Evolutionary conservation across 2,329 filamentous ascomycete species (phyloP).

Genomic region (Pseudogymnoascus sp.): DNA sequence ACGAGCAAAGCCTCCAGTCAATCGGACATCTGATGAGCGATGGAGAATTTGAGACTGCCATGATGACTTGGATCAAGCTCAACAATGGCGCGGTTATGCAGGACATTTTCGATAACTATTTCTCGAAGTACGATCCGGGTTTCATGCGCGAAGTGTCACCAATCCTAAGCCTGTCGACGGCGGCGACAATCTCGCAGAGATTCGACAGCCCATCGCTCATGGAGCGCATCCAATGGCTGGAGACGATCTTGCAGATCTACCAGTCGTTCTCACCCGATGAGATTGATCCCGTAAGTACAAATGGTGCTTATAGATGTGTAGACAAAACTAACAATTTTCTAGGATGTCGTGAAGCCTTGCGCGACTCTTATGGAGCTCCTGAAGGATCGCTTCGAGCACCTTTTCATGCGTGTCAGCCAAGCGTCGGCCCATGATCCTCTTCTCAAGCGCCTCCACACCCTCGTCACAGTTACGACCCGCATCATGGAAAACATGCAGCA

Average conservation of each 20-base stretch:
- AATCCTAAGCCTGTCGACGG: slow-evolving; percentile 55
- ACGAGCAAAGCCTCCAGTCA: slow-evolving; percentile 3
- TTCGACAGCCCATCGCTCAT: slow-evolving; percentile 45
- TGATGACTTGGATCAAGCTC: slow-evolving; percentile 51
- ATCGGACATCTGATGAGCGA: slow-evolving; percentile 41
- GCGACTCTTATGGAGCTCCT: slow-evolving; percentile 50
- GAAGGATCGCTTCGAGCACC: slow-evolving; percentile 43
- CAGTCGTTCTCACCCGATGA: slow-evolving; percentile 20
- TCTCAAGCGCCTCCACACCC: slow-evolving; percentile 40
- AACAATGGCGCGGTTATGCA: slow-evolving; percentile 32
- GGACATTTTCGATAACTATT: slow-evolving; percentile 52
- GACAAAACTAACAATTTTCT: slow-evolving; percentile 22
- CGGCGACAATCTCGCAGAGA: slow-evolving; percentile 54
- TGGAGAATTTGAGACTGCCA: slow-evolving; percentile 53
- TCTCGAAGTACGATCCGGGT: slow-evolving; percentile 42
- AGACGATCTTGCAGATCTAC: slow-evolving; percentile 50
- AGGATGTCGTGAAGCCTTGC: slow-evolving; percentile 34
- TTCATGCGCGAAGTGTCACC: slow-evolving; percentile 51
- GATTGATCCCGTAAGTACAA: slow-evolving; percentile 23
- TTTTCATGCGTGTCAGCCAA: slow-evolving; percentile 44
- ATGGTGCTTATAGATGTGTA: slow-evolving; percentile 12
- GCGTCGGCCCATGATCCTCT: slow-evolving; percentile 40
- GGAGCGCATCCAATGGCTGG: slow-evolving; percentile 52
- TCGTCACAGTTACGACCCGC: slow-evolving; percentile 31
- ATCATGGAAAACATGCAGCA: slow-evolving; percentile 21